Base-by-base conservation (phyloP, 2,329 filamentous ascomycete genomes). In the Aspergillus tubingensis region DNA sequence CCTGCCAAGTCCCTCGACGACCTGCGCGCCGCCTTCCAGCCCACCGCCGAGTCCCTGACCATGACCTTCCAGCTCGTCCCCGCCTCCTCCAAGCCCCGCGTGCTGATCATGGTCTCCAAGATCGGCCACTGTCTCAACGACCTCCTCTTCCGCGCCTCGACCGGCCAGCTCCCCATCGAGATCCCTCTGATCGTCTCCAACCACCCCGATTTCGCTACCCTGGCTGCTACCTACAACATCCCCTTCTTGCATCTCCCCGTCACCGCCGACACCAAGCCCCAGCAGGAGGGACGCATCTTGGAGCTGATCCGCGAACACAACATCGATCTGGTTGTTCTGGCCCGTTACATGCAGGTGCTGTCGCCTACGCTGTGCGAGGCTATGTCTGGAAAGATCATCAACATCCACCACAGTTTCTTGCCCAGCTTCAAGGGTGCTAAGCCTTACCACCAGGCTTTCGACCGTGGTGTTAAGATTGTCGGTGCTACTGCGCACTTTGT, bases 71-170 rank as follows among this genome's bases (percentile, higher is more conserved):
- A 90, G 68, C 83, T 95, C 68, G 84, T 87, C 13, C 85, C 89
- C 3, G 84, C 87, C 11, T 79, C 86, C 53, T 82, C 87, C 70
- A 92, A 92, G 80, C 88, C 88, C 59, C 85, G 87, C 66, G 88
- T 93, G 52, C 81, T 95, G 69, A 91, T 95, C 81, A 94, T 95
- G 91, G 91, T 94, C 30, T 93, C 90, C 70, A 93, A 93, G 81
- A 93, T 92, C 69, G 91, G 91, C 8, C 91, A 94, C 81, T 94
- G 91, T 76, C 82, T 94, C 57, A 93, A 93, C 77, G 90, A 94
- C 77, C 81, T 95, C 52, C 84, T 95, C 39, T 95, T 92, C 86
- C 87, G 91, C 59, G 85, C 89, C 71, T 88, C 88, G 75, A 88
- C 87, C 17, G 86, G 86, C 49, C 90, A 93, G 78, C 82, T 95